phyloP scores from a whole-genome alignment of 371 early-diverging fungal genomes.

The Mucor sp. region DNA sequence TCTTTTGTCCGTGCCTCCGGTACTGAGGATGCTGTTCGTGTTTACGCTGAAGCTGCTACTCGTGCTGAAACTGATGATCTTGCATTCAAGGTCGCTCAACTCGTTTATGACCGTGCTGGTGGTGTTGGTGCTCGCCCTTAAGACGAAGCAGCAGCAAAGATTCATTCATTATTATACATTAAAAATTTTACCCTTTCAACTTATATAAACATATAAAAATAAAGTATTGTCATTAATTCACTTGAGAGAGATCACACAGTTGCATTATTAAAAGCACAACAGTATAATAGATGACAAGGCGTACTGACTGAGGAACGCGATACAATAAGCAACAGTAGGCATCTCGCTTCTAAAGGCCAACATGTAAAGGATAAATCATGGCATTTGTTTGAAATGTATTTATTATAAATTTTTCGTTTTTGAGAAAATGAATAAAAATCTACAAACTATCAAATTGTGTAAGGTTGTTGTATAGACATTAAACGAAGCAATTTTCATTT shows the following conservation, averaged over 20 bases:
- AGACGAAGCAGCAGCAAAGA: background rate
- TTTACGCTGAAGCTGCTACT: constrained; percentile 98
- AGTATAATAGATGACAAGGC: too few relatives aligned
- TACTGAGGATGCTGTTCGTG: constrained; percentile 99
- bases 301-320: too few relatives aligned
- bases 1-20: constrained; percentile 99
- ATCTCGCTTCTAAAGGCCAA: too few relatives aligned
- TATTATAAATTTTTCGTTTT: background rate
- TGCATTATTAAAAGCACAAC: too few relatives aligned
- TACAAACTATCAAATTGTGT: background rate
- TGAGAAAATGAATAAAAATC: constrained; percentile 1
- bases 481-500: background rate
- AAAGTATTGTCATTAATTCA: background rate
- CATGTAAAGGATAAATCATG: too few relatives aligned
- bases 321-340: too few relatives aligned
- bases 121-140: constrained; percentile 89
- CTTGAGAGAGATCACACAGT: too few relatives aligned
- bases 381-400: background rate
- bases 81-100: constrained; percentile 76
- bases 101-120: constrained; percentile 91
- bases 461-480: background rate
- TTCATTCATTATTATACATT: background rate
- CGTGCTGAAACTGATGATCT: constrained; percentile 81
- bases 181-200: background rate
- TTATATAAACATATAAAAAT: background rate